Evolutionary conservation across 2,329 filamentous ascomycete species (phyloP).

Genomic region (Paecilomyces niveus): DNA sequence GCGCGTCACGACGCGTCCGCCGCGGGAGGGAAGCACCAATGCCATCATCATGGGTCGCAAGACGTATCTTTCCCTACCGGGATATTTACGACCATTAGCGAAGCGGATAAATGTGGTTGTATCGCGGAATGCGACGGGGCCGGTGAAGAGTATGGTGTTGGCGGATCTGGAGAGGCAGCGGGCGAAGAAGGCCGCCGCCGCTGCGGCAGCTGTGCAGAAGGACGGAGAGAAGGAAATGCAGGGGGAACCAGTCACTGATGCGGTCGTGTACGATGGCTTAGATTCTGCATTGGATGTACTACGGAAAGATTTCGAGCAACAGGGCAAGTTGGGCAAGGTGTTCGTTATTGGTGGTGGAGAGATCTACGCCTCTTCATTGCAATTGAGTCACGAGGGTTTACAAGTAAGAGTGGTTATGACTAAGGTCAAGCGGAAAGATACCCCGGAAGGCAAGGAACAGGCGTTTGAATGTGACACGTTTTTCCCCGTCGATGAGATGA

Average conservation of each 20-base stretch:
- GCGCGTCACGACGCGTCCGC: slow-evolving; percentile 66
- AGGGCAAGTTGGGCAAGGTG: slow-evolving; percentile 46
- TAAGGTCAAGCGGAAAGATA: slow-evolving; percentile 23
- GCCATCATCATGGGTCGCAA: slow-evolving; percentile 96
- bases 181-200: slow-evolving; percentile 10
- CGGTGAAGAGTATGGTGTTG: slow-evolving; percentile 23
- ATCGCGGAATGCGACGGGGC: slow-evolving; percentile 39
- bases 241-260: slow-evolving; percentile 21
- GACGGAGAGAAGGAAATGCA: slow-evolving; percentile 4
- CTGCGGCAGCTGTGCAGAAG: slow-evolving; percentile 5
- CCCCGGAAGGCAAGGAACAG: slow-evolving; percentile 7
- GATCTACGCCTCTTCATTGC: slow-evolving; percentile 69
- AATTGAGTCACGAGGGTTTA: slow-evolving; percentile 5
- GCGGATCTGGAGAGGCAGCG: slow-evolving; percentile 27
- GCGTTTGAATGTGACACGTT: slow-evolving; percentile 44
- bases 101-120: slow-evolving; percentile 78
- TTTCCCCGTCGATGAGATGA: slow-evolving; percentile 34
- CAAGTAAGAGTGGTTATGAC: slow-evolving; percentile 34
- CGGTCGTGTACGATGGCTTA: slow-evolving; percentile 52
- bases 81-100: slow-evolving; percentile 68
- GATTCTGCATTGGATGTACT: slow-evolving; percentile 48
- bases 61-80: slow-evolving; percentile 88
- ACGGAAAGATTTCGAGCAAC: slow-evolving; percentile 14
- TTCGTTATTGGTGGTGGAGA: slow-evolving; percentile 89
- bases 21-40: slow-evolving; percentile 40